Evolutionary conservation across 2,329 filamentous ascomycete species (phyloP), one percentile per base, ranked within the genome.

Genomic region (Hypoxylon sp.): DNA sequence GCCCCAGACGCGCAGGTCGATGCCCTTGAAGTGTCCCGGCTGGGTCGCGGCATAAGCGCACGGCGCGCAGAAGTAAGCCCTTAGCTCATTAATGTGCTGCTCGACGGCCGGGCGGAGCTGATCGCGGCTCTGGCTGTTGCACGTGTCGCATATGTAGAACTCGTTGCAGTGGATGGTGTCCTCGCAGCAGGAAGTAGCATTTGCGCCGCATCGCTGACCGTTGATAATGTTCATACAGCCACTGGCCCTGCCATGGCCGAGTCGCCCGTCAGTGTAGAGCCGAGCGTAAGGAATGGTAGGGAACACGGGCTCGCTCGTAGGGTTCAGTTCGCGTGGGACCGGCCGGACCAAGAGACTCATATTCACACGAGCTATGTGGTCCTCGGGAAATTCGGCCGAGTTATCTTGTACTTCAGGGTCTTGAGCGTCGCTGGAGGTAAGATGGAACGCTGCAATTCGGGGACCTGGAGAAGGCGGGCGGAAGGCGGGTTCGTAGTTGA

Each of bases 11-110:
- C 66, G 66, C 47, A 62, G 47, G 2, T 70, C 65, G 15, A 63
- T 68, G 7, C 62, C 56, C 17, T n/a, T 22, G 65, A 48, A 64
- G 3, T 5, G 19, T 8, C 6, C 1, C 1, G 50, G 46, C 32
- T 7, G 19, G 4, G 69, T 49, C 4, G 24, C 22, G 1, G 3
- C 0, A 19, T 8, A 72, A 10, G 72, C 52, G 65, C 79, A 81
- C 0, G 26, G 24, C 10, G 46, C 28, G 65, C 79, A 81, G 4
- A 78, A 70, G 68, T 78, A 80, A 41, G 72, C 72, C 3, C 79
- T 74, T 70, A 80, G 19, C 0, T 1, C 2, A 8, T 17, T 28
- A 1, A 58, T 62, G 37, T 75, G 39, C 39, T 62, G 41, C 6
- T n/a, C 28, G 0, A 58, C 6, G 6, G 46, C 59, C 1, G 54